Evolutionary conservation across 495 filamentous ascomycete species (phyloP).

Genomic region (Daldinia caldariorum): DNA sequence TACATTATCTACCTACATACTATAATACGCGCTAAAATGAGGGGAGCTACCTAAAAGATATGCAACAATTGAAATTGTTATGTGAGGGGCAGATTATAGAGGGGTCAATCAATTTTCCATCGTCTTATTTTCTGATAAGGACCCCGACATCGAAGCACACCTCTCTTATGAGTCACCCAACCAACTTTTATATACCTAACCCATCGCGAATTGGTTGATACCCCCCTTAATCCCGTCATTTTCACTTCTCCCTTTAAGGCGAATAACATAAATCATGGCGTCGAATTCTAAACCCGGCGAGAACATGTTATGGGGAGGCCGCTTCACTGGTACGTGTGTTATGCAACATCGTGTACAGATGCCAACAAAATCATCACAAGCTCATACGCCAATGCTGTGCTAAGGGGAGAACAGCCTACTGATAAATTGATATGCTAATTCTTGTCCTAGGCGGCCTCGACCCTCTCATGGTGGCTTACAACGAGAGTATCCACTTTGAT

Average conservation of each 20-base stretch:
- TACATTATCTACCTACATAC: background rate
- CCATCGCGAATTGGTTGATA: background rate
- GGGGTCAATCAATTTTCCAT: conserved; percentile 14
- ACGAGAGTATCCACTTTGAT: conserved; percentile 87
- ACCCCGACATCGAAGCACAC: conserved; percentile 5
- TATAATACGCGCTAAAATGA: background rate
- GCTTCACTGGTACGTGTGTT: conserved; percentile 72
- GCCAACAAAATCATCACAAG: background rate
- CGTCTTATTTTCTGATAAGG: conserved; percentile 26
- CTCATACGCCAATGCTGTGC: background rate
- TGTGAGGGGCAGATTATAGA: conserved; percentile 5
- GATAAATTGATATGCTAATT: background rate
- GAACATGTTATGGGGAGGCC: conserved; percentile 85
- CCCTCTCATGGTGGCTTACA: conserved; percentile 89
- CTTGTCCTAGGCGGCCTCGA: conserved; percentile 73
- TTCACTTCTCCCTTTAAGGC: background rate
- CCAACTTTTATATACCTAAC: conserved; percentile 6
- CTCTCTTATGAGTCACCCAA: conserved; percentile 30
- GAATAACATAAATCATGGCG: conserved; percentile 19
- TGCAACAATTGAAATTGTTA: conserved; percentile 39
- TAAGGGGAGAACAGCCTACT: background rate
- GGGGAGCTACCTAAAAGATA: background rate
- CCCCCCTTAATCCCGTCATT: background rate
- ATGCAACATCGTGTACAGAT: background rate
- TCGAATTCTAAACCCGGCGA: conserved; percentile 33